Base-by-base conservation (phyloP, 805 yeast species). In the Metschnikowia lachancei region DNA sequence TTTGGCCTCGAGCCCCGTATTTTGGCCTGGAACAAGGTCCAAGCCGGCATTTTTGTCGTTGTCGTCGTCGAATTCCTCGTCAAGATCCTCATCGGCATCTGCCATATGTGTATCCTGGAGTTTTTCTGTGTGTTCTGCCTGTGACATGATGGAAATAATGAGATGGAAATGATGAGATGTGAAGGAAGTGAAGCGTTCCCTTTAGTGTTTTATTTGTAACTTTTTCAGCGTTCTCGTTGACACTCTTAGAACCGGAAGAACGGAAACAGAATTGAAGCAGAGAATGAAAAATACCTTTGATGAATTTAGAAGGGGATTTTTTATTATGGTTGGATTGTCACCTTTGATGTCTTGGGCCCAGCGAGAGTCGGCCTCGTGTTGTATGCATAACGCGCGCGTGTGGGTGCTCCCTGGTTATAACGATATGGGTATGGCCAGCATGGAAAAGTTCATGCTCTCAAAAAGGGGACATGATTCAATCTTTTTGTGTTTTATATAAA, bases 31-130 rank as follows among this genome's bases (percentile, higher is more conserved):
- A 13, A 38, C 48, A 4, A 45, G 32, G n/a, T 45, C 48, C 33
- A 45, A 34, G 2, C 18, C 41, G 11, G 43, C 50, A 11, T 56
- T 57, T 26, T 26, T 26, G 19, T 52, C 42, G 14, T 54, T 57
- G 18, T 50, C 47, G 24, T 60, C 61, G 38, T 61, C 56, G 43
- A 60, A 61, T 36, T 61, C 64, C 17, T 53, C 62, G 29, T 59
- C 63, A 30, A 60, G 45, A 30, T 58, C 58, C 18, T 58, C 61
- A 22, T 51, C 53, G 22, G 9, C 33, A 9, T 43, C 47, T 20
- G 19, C 44, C 44, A 44, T 44, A 24, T 18, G 47, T 8, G 38
- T 33, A n/a, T 44, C 47, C 29, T 43, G 14, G 20, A 14, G 18
- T 33, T 18, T 13, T 12, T 24, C 28, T 18, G 11, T 17, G 4